Evolutionary conservation across 2,329 filamentous ascomycete genomes (phyloP), one percentile per base, ranked within the genome.

Genomic region (Claviceps arundinis): DNA sequence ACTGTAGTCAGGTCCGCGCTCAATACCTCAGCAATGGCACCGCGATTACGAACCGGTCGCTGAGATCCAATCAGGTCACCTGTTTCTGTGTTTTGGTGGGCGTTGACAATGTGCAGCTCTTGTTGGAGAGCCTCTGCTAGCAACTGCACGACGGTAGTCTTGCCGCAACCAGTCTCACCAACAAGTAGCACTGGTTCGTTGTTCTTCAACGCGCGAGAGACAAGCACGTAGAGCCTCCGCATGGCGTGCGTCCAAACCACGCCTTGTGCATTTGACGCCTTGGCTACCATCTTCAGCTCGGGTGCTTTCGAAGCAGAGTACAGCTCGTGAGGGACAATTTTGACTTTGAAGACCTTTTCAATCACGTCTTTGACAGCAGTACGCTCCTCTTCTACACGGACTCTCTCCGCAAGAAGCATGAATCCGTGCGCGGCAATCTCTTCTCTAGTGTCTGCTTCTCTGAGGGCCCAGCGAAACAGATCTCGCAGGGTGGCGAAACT

Each of bases 1-100:
- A 73, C 69, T 16, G 68, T 58, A 11, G 66, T 57, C 30, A 96
- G 67, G 60, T 86, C 81, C n/a, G 74, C 65, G 37, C 74, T 71
- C 34, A 97, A 70, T 1, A 78, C 67, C 30, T 85, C 80, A 38
- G 87, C 71, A 37, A 95, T 80, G 1, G 80, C 80, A 14, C 83
- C 80, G 43, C 90, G 81, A 64, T 97, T 97, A 56, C 94, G 80
- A 22, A 97, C 80, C 3, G 93, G 93, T 54, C 93, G 75, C 66
- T 98, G 93, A 3, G 93, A 93, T 57, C 93, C 93, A 58, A 99
- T 97, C 11, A 99, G 75, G 66, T 99, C 93, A 16, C 93, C 91
- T 0, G 94, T 97, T 66, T 99, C 94, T 0, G 93, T 90, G 58
- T 98, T 99, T 59, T 97, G 91, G 67, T 99, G 94, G 2, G 94